phyloP scores from a whole-genome alignment of 345 rosid genomes.

The Trapa bicornis region DNA sequence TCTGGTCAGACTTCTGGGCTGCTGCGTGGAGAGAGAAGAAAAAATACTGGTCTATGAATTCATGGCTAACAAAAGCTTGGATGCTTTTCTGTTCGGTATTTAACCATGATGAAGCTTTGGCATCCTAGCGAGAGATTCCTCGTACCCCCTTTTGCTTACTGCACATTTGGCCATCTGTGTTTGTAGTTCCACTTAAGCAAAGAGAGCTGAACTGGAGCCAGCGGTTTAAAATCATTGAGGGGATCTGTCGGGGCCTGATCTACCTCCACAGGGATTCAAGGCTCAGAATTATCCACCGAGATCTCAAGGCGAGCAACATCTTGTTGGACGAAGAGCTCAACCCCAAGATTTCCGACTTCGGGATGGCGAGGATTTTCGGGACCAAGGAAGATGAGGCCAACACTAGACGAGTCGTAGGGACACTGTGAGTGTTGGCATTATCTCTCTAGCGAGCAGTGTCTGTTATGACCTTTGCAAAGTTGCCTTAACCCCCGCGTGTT shows the following conservation, averaged over 20 bases:
- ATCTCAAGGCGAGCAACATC: slow-evolving; percentile 18
- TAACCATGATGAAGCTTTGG: neutral
- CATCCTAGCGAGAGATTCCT: too few species aligned
- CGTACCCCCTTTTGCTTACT: neutral
- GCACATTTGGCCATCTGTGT: neutral
- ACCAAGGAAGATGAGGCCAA: slow-evolving; percentile 31
- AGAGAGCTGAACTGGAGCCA: slow-evolving; percentile 28
- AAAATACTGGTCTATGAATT: slow-evolving; percentile 23
- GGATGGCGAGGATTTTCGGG: slow-evolving; percentile 31
- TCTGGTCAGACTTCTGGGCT: slow-evolving; percentile 24
- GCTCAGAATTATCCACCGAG: slow-evolving; percentile 27
- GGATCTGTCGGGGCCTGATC: slow-evolving; percentile 37
- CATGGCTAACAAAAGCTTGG: slow-evolving; percentile 29
- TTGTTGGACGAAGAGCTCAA: slow-evolving; percentile 40
- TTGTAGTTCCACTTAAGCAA: slow-evolving; percentile 20
- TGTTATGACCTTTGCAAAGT: too few species aligned
- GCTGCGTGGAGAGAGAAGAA: slow-evolving; percentile 22
- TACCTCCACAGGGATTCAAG: slow-evolving; percentile 44
- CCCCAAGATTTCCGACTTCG: slow-evolving; percentile 41
- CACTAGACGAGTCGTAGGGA: slow-evolving; percentile 35
- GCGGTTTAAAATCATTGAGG: slow-evolving; percentile 32
- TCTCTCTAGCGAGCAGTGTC: neutral
- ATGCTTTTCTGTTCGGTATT: slow-evolving; percentile 20
- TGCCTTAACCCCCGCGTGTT: too few species aligned
- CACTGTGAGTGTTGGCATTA: slow-evolving; percentile 20